Conservation (phyloP, 257 asterid species). For the Pogostemon cablin region DNA sequence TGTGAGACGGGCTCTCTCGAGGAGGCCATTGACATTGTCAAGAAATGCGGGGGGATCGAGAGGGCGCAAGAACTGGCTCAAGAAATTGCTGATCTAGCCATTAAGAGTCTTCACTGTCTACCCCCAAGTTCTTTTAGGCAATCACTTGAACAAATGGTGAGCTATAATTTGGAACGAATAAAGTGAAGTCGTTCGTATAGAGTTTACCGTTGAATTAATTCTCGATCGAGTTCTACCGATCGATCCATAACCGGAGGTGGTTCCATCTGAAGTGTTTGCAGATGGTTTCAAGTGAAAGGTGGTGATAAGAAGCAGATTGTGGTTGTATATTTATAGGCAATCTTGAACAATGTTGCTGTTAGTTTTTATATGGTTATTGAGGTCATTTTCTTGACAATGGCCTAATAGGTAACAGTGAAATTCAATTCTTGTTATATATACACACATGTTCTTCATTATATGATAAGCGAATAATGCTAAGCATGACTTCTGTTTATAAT, state of each 20-base stretch:
- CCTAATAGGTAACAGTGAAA: slow-evolving; percentile 34
- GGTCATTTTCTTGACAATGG: slow-evolving; percentile 39
- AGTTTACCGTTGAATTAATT: background rate
- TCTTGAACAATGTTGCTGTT: slow-evolving; percentile 31
- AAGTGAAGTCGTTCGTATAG: slow-evolving; percentile 35
- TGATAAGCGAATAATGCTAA: slow-evolving; percentile 25
- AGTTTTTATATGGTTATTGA: slow-evolving; percentile 33
- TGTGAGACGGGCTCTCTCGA: slow-evolving; percentile 78
- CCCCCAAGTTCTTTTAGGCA: slow-evolving; percentile 60
- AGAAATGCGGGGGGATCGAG: slow-evolving; percentile 74
- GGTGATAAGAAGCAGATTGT: slow-evolving; percentile 1
- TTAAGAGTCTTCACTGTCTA: slow-evolving; percentile 63
- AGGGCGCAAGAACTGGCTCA: slow-evolving; percentile 74
- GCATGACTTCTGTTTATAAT: slow-evolving; percentile 8
- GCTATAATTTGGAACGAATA: slow-evolving; percentile 75
- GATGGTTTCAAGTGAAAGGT: slow-evolving; percentile 22
- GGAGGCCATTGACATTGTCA: slow-evolving; percentile 70
- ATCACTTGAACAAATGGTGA: slow-evolving; percentile 72
- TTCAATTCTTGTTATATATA: slow-evolving; percentile 38
- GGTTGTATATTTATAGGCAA: slow-evolving; percentile 38
- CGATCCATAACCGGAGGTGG: background rate
- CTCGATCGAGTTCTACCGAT: slow-evolving; percentile 22
- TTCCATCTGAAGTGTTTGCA: background rate
- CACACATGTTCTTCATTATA: slow-evolving; percentile 27
- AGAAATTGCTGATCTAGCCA: slow-evolving; percentile 69